Evolutionary conservation across 1,284 basidiomycete genomes (phyloP), one percentile per base, ranked within the genome.

Genomic region (Pseudozyma pruni): DNA sequence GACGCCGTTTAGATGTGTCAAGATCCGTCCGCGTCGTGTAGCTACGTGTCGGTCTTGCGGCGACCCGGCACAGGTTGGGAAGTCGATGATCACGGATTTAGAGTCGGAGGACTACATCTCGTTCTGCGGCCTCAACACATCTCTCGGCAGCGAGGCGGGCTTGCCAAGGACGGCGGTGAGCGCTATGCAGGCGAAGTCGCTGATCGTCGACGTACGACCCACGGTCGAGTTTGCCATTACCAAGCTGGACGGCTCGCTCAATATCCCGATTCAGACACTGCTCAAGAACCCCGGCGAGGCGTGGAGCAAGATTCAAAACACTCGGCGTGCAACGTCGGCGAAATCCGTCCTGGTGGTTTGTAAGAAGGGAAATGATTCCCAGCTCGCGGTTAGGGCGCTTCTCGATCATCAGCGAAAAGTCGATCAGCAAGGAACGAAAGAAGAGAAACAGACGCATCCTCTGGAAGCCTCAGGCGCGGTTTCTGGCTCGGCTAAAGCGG

Each of bases 211-310:
- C 74, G 93, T 96, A 7, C 87, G 96, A 16, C 88, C 92, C 1
- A 83, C 84, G 31, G 87, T 87, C 0, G 94, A 98, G 83, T 98
- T 89, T 81, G 90, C 89, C 0, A 97, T 98, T 37, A 94, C 93
- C 67, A 87, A 88, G 50, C 81, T 98, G 20, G 89, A 90, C 3
- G 85, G 85, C 1, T 92, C 92, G 5, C 86, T 83, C 51, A 94
- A 90, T 75, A 81, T 92, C 4, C 90, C 91, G 0, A 84, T 93
- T 10, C 83, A 85, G 27, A 84, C 86, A 29, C 82, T 93, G 0
- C 84, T 89, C 10, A 86, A 87, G 3, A 83, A 89, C 62, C 91
- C 91, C 0, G 67, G 76, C 5, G 67, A 82, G 8, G 82, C 85
- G 52, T 51, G 87, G 32, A 78, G 84, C 9, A 20, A 35, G 42